Evolutionary conservation across 768 basidiomycete species (phyloP), one percentile per base, ranked within the genome.

Genomic region (Phlebiopsis flavidoalba): DNA sequence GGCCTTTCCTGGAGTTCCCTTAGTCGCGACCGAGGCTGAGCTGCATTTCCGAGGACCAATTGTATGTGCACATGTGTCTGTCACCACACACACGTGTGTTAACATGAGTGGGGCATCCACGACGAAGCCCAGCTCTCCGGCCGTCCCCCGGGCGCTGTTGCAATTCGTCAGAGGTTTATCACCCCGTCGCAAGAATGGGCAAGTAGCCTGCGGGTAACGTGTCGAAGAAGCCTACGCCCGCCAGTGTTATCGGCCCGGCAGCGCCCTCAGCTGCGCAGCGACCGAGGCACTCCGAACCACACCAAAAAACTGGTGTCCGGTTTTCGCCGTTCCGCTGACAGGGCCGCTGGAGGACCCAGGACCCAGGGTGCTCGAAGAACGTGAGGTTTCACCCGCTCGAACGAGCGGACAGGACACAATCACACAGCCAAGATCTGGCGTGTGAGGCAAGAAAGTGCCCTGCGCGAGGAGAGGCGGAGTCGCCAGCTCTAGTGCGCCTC

Each of bases 251-350:
- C 75, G 88, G 88, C 86, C n/a, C n/a, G n/a, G n/a, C 77, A 58
- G 47, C 52, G 51, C 52, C 63, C 24, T n/a, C n/a, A n/a, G 49
- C 45, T 55, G 51, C 52, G 63, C 64, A 63, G 79, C 84, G n/a
- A n/a, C n/a, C n/a, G 85, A 87, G 82, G 81, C 80, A 85, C 86
- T n/a, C n/a, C 84, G 78, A 84, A 87, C 88, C 87, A 82, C 89
- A 89, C 68, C 72, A 60, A 90, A 89, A n/a, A n/a, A n/a, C n/a
- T n/a, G n/a, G 88, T 83, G 88, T 86, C 88, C 87, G 86, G n/a
- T n/a, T n/a, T 87, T 60, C 86, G 81, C 82, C 79, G 81, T 83
- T n/a, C 83, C 72, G 64, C 65, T 62, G 63, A 52, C 51, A 36
- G 53, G n/a, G n/a, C 62, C 63, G 66, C 65, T 71, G 65, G 72